Base-by-base conservation (phyloP, 2,329 filamentous ascomycete genomes). In the Magnaporthiopsis poae region DNA sequence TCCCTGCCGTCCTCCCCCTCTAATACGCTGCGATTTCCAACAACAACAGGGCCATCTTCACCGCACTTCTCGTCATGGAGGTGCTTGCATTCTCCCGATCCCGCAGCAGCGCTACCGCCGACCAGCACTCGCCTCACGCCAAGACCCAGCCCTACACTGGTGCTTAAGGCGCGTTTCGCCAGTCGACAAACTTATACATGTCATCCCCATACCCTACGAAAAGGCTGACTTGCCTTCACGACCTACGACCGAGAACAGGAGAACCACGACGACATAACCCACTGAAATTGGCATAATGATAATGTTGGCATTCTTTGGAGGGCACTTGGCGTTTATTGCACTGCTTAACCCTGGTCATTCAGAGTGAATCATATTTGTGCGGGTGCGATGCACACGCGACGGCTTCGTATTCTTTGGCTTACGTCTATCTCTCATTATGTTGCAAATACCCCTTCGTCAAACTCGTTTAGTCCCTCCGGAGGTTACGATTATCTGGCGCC, bases 51-150 rank as follows among this genome's bases (percentile, higher is more conserved):
- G 78, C 75, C 62, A 75, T 82, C 67, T 84, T 84, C 71, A 78
- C 76, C 8, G 79, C 77, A 63, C 75, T 85, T 8, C 75, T 80
- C 39, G 77, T 79, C 56, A 72, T 85, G 66, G 83, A 84, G 68
- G 77, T 75, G 3, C 70, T 84, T 59, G 77, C 79, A 66, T 76
- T 77, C 46, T 73, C 81, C 71, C 77, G 79, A 61, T 78, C 77
- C 64, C 78, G 80, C 61, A 77, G 77, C 56, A 75, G 77, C 70
- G 71, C 71, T 63, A 69, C 71, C 25, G 69, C 69, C 61, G 39
- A 66, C 46, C 66, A 60, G 4, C 62, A 65, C 52, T 65, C 68
- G 65, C 64, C 64, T 27, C 63, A 69, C 65, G 66, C 65, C 67
- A 72, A 72, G 69, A 65, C 69, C 13, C 59, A 29, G 33, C 39